Percentiles rank a stretch among this genome's conserved stretches.
Conservation (phyloP, 306 rosid species). For the Ziziphus jujuba region DNA sequence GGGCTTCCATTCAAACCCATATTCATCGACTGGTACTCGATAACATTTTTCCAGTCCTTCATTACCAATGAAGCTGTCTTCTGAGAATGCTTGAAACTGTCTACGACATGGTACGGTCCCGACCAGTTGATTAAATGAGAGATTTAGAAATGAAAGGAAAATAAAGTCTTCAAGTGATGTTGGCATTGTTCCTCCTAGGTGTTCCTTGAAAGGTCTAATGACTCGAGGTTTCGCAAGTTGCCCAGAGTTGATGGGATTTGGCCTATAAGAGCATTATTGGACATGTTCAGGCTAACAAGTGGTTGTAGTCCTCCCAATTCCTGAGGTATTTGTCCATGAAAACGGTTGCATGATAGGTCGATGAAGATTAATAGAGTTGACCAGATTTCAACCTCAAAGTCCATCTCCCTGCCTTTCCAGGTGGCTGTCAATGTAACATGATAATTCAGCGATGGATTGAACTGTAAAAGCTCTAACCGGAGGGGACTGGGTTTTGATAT, state of each 20-base stretch:
- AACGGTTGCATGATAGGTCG: constrained; percentile 24
- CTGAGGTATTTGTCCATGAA: constrained; percentile 16
- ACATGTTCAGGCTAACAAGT: constrained; percentile 22
- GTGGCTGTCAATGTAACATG: too few species aligned
- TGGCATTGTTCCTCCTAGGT: neutral
- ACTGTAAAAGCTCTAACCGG: too few species aligned
- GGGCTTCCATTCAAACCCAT: neutral
- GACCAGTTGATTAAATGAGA: too few species aligned
- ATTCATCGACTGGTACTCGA: too few species aligned
- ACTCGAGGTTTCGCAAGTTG: neutral
- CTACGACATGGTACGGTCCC: neutral
- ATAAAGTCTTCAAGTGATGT: neutral
- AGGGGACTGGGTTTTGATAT: too few species aligned
- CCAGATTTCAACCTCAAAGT: constrained; percentile 6
- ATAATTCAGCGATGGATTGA: too few species aligned
- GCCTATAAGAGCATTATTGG: constrained; percentile 10
- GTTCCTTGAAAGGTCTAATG: neutral
- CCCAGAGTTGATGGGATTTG: neutral
- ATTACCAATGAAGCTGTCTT: neutral
- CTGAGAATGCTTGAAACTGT: neutral
- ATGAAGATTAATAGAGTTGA: constrained; percentile 7
- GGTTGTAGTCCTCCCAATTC: constrained; percentile 20
- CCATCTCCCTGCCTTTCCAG: too few species aligned
- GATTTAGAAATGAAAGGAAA: neutral
- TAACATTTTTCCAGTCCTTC: too few species aligned